Evolutionary conservation across 1,139 yeast species (phyloP), one percentile per base, ranked within the genome.

Genomic region (Sugiyamaella japonica): DNA sequence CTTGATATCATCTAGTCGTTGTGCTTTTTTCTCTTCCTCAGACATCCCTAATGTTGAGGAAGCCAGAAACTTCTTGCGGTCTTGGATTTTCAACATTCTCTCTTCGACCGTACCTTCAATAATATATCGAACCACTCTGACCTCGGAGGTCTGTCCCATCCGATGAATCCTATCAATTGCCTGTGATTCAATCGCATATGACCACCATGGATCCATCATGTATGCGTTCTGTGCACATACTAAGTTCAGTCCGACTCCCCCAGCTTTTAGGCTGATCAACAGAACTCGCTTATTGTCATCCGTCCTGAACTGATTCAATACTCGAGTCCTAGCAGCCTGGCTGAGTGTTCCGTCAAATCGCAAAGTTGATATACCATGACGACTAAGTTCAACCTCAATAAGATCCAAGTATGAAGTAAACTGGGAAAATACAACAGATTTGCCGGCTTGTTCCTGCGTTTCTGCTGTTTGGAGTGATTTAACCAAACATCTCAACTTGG

Each of bases 181-280:
- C 70, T 93, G 98, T 44, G 89, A 89, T 66, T 93, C 98, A 42
- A 89, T 83, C 55, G 96, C 89, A 44, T 89, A 96, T 25, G 95
- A 87, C 98, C 98, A 93, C 95, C 97, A 93, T 0, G 98, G 98
- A 66, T 93, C 98, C 91, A 93, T 87, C 81, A 93, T 78, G 65
- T 85, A 90, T 7, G 96, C 98, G 44, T 82, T 79, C 0, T 89
- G 85, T 0, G 98, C 97, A 47, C 85, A 82, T 0, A 96, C 91
- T 58, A 93, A 74, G 66, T 93, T 93, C 60, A 93, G 76, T 0
- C 99, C 99, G 7, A 91, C 97, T 3, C 98, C 98, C 15, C 99
- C 98, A 0, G 98, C 96, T 69, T 89, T 91, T 58, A 91, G 73
- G 1, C 96, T 87, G 36, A 93, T 71, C 17, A 91, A 72, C 16